Conservation (phyloP, 164 flowering plant species). For the Magnolia officinalis region DNA sequence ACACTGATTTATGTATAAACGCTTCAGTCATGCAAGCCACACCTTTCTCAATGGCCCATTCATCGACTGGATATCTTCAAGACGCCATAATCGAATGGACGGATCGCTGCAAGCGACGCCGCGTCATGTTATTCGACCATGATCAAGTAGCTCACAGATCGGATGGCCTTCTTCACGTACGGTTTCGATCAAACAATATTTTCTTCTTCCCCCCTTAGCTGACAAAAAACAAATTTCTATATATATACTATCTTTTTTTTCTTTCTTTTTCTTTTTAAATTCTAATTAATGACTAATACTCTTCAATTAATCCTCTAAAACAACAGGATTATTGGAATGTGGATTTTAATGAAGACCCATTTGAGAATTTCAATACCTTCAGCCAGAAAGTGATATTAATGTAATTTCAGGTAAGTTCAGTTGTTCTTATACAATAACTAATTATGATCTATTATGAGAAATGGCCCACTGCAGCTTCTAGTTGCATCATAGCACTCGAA, state of each 20-base stretch:
- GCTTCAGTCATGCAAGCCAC: constrained; percentile 8
- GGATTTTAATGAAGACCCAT: constrained; percentile 1
- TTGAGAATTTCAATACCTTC: constrained; percentile 10
- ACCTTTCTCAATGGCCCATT: constrained; percentile 4
- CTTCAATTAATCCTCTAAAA: not conserved
- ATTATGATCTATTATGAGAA: too few relatives aligned
- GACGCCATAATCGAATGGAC: constrained; percentile 31
- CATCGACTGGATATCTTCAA: constrained; percentile 32
- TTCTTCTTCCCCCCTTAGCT: not conserved
- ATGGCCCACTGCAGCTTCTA: too few relatives aligned
- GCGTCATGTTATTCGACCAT: constrained; percentile 8
- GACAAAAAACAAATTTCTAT: not conserved
- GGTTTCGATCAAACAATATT: not conserved
- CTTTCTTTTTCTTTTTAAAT: too few relatives aligned
- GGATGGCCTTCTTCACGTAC: constrained; percentile 2
- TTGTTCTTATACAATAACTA: not conserved
- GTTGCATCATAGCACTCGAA: too few relatives aligned
- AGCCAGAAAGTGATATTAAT: constrained; percentile 1
- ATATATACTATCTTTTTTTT: too few relatives aligned
- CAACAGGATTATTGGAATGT: constrained; percentile 14
- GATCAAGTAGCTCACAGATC: not conserved
- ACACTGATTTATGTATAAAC: not conserved
- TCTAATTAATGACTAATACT: too few relatives aligned
- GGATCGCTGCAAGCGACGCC: constrained; percentile 22
- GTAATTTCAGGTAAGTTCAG: constrained; percentile 10